A percentile compares a stretch with the other conserved stretches of the same genome.
phyloP scores from a whole-genome alignment of 345 rosid genomes.

The Leavenworthia alabamica region DNA sequence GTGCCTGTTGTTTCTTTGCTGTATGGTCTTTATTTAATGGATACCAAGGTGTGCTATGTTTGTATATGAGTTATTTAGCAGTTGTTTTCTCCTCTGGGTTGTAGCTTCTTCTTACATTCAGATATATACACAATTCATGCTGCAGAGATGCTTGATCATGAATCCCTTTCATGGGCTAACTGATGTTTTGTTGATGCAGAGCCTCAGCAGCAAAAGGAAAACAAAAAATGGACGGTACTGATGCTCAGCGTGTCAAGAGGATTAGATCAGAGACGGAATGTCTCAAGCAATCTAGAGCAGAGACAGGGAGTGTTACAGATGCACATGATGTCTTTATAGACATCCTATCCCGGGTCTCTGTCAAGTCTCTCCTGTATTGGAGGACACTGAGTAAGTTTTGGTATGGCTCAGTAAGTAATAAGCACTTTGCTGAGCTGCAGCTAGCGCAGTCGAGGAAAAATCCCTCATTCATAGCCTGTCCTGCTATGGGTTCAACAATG shows the following conservation, averaged over 20 bases:
- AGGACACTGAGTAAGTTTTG: constrained; percentile 9
- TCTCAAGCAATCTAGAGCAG: not conserved
- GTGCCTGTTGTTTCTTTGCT: not conserved
- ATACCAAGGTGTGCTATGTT: not conserved
- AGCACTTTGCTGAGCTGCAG: constrained; percentile 1
- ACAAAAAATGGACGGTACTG: constrained; percentile 23
- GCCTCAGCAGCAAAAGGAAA: not conserved
- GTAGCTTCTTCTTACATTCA: not conserved
- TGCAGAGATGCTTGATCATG: not conserved
- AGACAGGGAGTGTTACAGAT: not conserved
- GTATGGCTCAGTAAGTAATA: not conserved
- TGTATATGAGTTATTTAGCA: constrained; percentile 7
- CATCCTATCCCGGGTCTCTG: constrained; percentile 25
- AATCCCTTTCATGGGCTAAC: not conserved
- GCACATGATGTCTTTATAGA: constrained; percentile 2
- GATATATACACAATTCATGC: not conserved
- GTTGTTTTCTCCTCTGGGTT: not conserved
- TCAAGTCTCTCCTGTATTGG: constrained; percentile 1
- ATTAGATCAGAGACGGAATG: not conserved
- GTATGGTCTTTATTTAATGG: not conserved
- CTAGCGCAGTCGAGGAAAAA: constrained; percentile 9
- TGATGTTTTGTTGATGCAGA: constrained; percentile 15
- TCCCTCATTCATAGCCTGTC: constrained; percentile 8
- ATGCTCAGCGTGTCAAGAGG: not conserved
- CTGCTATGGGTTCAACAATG: not conserved